Percentiles rank a stretch among this genome's conserved stretches.
These are phyloP conservation scores for Lactarius deliciosus DNA, from an alignment of 768 basidiomycete genomes.

Conservation along the genomic window DNA sequence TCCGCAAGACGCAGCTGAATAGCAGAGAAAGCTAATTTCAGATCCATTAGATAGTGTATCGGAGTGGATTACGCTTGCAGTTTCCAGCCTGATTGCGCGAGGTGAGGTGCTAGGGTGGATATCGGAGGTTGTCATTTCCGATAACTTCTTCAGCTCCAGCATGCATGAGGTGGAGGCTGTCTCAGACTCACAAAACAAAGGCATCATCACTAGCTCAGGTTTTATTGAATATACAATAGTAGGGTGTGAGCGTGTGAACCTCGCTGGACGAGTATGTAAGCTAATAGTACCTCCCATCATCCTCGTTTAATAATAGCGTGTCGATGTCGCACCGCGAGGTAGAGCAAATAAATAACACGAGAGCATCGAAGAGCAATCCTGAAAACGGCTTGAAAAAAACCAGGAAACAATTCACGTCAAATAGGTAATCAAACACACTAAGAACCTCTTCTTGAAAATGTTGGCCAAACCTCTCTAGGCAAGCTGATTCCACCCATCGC, in stretches of 20 bases:
- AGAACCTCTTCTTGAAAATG: background rate
- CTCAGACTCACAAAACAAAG: background rate
- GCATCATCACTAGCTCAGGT: background rate
- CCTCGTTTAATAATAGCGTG: background rate
- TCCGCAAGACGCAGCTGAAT: background rate
- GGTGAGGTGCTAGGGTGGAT: background rate
- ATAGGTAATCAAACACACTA: constrained; percentile 8
- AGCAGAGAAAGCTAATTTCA: background rate
- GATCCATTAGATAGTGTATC: background rate
- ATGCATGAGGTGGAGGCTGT: background rate
- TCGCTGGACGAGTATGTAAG: background rate
- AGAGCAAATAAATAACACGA: background rate
- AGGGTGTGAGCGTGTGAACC: background rate
- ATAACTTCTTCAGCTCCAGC: background rate
- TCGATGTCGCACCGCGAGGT: background rate
- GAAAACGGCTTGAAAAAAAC: background rate
- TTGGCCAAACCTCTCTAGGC: constrained; percentile 4
- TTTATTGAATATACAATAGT: background rate
- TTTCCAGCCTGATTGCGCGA: background rate
- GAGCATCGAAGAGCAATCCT: background rate
- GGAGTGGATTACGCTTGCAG: background rate
- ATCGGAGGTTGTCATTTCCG: background rate
- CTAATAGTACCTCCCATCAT: background rate
- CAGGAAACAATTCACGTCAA: constrained; percentile 2
- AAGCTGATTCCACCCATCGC: constrained; percentile 54